Conservation (phyloP, 345 rosid genomes). For the Eutrema heterophyllum region DNA sequence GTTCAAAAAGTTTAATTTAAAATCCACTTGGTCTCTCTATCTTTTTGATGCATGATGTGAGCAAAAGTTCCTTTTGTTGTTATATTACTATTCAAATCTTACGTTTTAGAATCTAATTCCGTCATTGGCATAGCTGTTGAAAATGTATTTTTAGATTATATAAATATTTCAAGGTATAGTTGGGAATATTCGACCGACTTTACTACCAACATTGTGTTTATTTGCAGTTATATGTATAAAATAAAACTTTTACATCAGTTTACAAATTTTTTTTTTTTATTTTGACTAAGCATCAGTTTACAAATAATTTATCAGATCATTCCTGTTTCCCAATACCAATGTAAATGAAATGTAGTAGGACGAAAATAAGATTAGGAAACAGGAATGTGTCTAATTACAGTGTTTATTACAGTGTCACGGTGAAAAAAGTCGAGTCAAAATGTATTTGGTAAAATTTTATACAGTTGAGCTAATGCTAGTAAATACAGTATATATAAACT, state of each 20-base stretch:
- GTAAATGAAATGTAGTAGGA: background rate
- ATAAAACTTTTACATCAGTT: background rate
- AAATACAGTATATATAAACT: too few species aligned
- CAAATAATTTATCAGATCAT: background rate
- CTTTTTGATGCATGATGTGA: slow-evolving; percentile 20
- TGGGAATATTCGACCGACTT: slow-evolving; percentile 12
- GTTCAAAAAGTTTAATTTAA: slow-evolving; percentile 5
- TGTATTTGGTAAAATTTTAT: background rate
- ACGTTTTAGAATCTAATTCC: slow-evolving; percentile 28
- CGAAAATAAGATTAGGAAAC: background rate
- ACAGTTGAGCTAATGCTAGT: too few species aligned
- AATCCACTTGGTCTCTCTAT: slow-evolving; percentile 1
- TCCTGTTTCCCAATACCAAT: background rate
- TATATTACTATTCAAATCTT: slow-evolving; percentile 12
- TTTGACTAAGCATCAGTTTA: background rate
- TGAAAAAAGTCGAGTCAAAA: background rate
- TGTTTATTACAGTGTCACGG: background rate
- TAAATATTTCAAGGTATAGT: background rate
- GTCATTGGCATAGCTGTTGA: slow-evolving; percentile 20
- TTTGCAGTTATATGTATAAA: background rate
- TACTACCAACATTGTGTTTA: background rate
- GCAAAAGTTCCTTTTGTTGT: slow-evolving; percentile 23
- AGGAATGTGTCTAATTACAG: too few species aligned
- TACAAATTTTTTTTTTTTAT: background rate
- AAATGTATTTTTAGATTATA: slow-evolving; percentile 15